Base-by-base conservation (phyloP, 352 stramenopile genomes). In the Blastocystis sp. region DNA sequence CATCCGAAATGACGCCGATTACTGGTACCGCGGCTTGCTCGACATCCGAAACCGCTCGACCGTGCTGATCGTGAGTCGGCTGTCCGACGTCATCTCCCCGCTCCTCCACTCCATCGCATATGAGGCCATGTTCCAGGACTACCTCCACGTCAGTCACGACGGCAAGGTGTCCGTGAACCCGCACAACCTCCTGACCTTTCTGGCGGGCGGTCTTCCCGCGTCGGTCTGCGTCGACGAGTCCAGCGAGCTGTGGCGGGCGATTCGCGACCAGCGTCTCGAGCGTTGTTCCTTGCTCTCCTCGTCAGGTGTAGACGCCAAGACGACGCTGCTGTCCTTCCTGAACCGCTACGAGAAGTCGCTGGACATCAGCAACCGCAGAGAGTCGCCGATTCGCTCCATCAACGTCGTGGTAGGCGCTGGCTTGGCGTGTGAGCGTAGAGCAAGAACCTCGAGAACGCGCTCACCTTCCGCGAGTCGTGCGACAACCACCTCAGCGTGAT, bases 51-150 rank as follows among this genome's bases (percentile, higher is more conserved):
- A 85, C 45, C 74, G 74, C 19, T 85, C 74, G 10, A 85, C 74
- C 19, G 74, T 85, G 4, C 51, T 85, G n/a, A 69, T 85, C 33
- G 24, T 85, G 4, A 70, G 51, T 16, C 74, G 74, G 24, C 31
- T 37, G 29, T 85, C 74, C n/a, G 74, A 85, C 26, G 51, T 85
- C 51, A 85, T 85, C 74, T 39, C 74, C 3, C 74, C 74, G 9
- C 45, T 85, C 24, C 24, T 85, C 9, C 74, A 85, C 51, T 85
- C 74, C 26, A 63, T 85, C 19, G 60, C 74, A 4, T 85, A 85
- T 29, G 74, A 85, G 45, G 74, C 74, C 26, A 85, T 85, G 74
- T 59, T 85, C n/a, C 74, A 85, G 12, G 74, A 85, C 60, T 85
- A 85, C 33, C 55, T 85, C 16, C 74, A 85, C 45, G 51, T 69